A percentile compares a stretch with the other conserved stretches of the same genome.
These are phyloP conservation scores for Xanthoconium stramineum DNA, from an alignment of 768 basidiomycete genomes.

Conservation along the genomic window DNA sequence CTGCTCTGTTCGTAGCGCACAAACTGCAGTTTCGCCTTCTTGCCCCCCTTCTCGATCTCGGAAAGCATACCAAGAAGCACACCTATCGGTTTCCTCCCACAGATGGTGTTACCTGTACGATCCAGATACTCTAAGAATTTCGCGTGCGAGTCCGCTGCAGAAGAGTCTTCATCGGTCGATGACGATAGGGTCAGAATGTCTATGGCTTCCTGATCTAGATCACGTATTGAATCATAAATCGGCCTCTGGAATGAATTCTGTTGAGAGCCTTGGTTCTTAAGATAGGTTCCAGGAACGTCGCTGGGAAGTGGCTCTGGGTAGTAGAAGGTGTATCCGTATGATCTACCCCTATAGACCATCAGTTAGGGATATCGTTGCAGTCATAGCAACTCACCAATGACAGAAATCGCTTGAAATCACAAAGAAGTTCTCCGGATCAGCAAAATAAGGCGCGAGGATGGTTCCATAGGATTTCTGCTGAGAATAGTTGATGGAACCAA, in stretches of 20 bases:
- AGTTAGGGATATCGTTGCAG: not conserved
- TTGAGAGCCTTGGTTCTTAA: constrained; percentile 44
- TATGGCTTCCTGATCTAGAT: constrained; percentile 87
- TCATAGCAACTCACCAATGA: constrained; percentile 68
- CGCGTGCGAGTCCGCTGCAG: constrained; percentile 52
- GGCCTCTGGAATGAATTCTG: constrained; percentile 46
- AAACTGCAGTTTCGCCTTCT: constrained; percentile 56
- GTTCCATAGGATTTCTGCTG: constrained; percentile 63
- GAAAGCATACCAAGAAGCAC: constrained; percentile 80
- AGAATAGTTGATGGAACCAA: constrained; percentile 67
- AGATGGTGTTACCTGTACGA: constrained; percentile 90
- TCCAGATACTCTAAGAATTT: constrained; percentile 66
- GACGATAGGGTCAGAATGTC: constrained; percentile 59
- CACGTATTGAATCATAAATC: constrained; percentile 80
- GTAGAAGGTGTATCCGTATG: constrained; percentile 88
- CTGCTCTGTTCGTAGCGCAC: constrained; percentile 94
- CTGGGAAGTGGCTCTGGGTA: constrained; percentile 61
- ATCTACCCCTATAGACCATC: constrained; percentile 58
- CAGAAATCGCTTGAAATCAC: constrained; percentile 97
- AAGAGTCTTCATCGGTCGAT: constrained; percentile 36
- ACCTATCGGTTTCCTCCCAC: constrained; percentile 94
- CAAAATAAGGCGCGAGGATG: constrained; percentile 78
- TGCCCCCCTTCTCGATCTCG: constrained; percentile 45
- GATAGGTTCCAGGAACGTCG: constrained; percentile 43
- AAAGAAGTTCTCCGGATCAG: constrained; percentile 75